phyloP scores from a whole-genome alignment of 192 early-diverging fungal species.

The Coemansia pectinata region DNA sequence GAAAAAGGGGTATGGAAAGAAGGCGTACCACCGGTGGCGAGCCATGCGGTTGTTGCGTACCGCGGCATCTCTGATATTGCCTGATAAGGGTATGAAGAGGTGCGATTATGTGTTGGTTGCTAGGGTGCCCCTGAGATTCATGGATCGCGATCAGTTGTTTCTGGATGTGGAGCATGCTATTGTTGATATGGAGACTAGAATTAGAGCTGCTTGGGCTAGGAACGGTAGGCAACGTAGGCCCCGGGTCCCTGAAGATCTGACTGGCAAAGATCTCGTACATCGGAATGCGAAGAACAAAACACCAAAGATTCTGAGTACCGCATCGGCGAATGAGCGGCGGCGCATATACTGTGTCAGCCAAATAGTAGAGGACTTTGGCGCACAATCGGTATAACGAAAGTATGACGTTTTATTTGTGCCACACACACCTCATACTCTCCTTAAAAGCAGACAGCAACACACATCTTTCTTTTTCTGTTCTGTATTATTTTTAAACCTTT shows the following conservation, averaged over 20 bases:
- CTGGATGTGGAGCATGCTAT: slow-evolving; percentile 30
- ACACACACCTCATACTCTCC: neutral
- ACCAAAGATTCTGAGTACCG: neutral
- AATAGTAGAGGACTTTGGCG: neutral
- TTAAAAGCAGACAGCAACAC: neutral
- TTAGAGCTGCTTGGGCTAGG: neutral
- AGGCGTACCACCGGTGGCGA: slow-evolving; percentile 41
- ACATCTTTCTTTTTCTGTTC: neutral
- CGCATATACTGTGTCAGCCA: slow-evolving; percentile 3
- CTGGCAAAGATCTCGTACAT: neutral
- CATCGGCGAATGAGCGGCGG: neutral
- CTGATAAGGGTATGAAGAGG: slow-evolving; percentile 44
- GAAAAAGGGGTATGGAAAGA: slow-evolving; percentile 39
- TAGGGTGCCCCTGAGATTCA: slow-evolving; percentile 16
- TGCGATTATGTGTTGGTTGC: slow-evolving; percentile 46
- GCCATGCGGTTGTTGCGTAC: slow-evolving; percentile 30
- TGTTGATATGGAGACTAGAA: slow-evolving; percentile 11
- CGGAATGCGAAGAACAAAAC: neutral
- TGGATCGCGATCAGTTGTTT: slow-evolving; percentile 40
- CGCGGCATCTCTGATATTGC: slow-evolving; percentile 32
- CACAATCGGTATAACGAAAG: neutral
- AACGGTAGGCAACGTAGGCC: neutral
- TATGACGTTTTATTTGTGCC: neutral
- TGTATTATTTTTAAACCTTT: neutral
- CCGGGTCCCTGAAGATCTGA: neutral